A percentile compares a stretch with the other conserved stretches of the same genome.
Conservation (phyloP, 1,139 yeast species). For the Geotrichum australiense region DNA sequence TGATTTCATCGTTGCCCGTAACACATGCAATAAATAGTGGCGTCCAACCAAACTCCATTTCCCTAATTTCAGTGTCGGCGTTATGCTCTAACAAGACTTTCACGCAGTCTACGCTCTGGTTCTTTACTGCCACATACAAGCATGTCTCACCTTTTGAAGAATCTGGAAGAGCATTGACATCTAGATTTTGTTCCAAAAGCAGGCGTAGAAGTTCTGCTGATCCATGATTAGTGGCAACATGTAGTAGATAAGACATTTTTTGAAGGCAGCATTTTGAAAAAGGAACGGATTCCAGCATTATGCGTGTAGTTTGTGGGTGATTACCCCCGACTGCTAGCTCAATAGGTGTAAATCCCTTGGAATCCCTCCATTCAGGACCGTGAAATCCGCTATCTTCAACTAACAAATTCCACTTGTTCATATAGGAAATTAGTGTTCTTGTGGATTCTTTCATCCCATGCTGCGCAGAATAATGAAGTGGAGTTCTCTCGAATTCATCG, state of each 20-base stretch:
- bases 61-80: slow-evolving; percentile 74
- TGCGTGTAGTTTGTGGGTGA: slow-evolving; percentile 70
- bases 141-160: slow-evolving; percentile 61
- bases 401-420: slow-evolving; percentile 48
- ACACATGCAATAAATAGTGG: slow-evolving; percentile 88
- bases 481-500: slow-evolving; percentile 76
- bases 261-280: slow-evolving; percentile 35
- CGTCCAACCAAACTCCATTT: slow-evolving; percentile 85
- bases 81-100: slow-evolving; percentile 46
- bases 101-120: slow-evolving; percentile 51
- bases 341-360: slow-evolving; percentile 73
- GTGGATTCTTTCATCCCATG: slow-evolving; percentile 70
- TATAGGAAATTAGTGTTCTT: slow-evolving; percentile 46
- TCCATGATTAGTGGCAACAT: slow-evolving; percentile 59
- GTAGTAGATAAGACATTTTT: slow-evolving; percentile 50
- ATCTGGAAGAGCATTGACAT: slow-evolving; percentile 60
- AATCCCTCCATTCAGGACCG: slow-evolving; percentile 65
- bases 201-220: slow-evolving; percentile 50
- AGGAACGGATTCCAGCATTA: slow-evolving; percentile 41
- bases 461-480: slow-evolving; percentile 85
- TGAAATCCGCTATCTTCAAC: slow-evolving; percentile 16
- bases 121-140: slow-evolving; percentile 68
- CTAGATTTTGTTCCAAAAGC: slow-evolving; percentile 53
- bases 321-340: slow-evolving; percentile 78
- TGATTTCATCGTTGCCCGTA: slow-evolving; percentile 64